These are phyloP conservation scores for Sporothrix pseudoabietina DNA, from an alignment of 2,329 filamentous ascomycete species.

Conservation along the genomic window DNA sequence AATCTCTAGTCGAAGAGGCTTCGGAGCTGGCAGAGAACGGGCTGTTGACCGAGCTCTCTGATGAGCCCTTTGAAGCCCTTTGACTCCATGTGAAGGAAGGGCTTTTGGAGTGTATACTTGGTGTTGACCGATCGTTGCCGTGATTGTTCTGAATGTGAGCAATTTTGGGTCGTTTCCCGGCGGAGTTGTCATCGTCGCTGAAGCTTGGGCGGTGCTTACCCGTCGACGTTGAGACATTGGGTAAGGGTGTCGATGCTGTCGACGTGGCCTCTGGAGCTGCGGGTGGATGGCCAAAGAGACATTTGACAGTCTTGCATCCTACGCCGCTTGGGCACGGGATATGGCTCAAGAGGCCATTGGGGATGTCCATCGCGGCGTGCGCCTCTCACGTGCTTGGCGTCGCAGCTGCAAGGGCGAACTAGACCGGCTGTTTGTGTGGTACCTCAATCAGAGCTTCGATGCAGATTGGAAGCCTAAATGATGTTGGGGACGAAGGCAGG, in stretches of 20 bases:
- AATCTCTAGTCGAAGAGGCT: neutral
- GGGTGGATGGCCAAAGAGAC: constrained; percentile 36
- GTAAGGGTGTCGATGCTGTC: neutral
- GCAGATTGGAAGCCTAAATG: neutral
- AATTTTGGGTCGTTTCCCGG: neutral
- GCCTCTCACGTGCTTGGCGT: neutral
- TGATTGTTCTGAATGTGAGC: neutral
- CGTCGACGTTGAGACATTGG: neutral
- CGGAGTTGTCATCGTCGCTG: neutral
- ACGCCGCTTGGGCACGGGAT: constrained; percentile 37
- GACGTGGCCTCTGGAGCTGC: neutral
- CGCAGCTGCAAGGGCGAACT: neutral
- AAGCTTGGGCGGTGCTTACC: constrained; percentile 9
- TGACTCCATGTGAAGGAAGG: neutral
- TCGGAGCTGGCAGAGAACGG: neutral
- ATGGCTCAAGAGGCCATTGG: constrained; percentile 35
- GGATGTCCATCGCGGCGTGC: constrained; percentile 27
- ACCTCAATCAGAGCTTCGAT: neutral
- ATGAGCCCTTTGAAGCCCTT: neutral
- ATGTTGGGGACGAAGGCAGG: neutral
- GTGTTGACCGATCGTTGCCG: neutral
- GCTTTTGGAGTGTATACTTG: neutral
- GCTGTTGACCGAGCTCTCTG: constrained; percentile 1
- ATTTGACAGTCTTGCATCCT: constrained; percentile 34
- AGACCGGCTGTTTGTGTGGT: neutral